Percentiles rank a stretch among this genome's conserved stretches.
These are phyloP conservation scores for Pseudotsuga menziesii DNA, from an alignment of 75 land plant genomes.

Conservation along the genomic window DNA sequence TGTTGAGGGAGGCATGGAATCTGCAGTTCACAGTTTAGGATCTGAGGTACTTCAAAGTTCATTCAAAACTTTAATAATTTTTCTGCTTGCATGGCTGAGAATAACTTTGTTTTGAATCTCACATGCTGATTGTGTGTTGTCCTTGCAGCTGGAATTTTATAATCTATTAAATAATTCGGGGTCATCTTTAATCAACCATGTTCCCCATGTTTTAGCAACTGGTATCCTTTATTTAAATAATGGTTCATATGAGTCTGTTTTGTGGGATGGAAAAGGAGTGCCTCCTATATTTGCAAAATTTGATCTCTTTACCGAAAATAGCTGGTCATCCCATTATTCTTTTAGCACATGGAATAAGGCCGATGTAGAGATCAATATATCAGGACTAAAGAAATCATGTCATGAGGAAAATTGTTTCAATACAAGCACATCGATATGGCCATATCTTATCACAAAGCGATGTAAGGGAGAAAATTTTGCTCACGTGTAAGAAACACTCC, in stretches of 20 bases:
- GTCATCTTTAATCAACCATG: conserved; percentile 46
- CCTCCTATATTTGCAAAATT: conserved; percentile 39
- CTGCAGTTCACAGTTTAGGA: conserved; percentile 62
- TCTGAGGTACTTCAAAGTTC: conserved; percentile 85
- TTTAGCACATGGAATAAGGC: conserved; percentile 64
- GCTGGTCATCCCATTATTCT: conserved; percentile 20
- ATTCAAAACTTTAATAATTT: conserved; percentile 1
- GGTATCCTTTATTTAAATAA: conserved; percentile 60
- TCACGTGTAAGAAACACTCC: conserved; percentile 47
- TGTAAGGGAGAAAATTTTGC: conserved; percentile 83
- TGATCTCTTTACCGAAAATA: not conserved
- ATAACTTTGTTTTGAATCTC: not conserved
- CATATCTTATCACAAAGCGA: conserved; percentile 74
- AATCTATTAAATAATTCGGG: conserved; percentile 32
- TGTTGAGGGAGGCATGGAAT: conserved; percentile 68
- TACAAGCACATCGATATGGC: conserved; percentile 45
- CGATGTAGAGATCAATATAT: conserved; percentile 30
- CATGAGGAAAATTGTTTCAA: conserved; percentile 8
- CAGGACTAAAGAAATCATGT: conserved; percentile 15
- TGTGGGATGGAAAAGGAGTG: conserved; percentile 76
- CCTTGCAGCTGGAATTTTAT: conserved; percentile 85
- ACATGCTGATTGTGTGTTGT: not conserved
- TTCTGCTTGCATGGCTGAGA: not conserved
- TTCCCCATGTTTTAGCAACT: conserved; percentile 78
- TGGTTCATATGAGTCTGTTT: conserved; percentile 36